Evolutionary conservation across 345 rosid genomes (phyloP), one percentile per base, ranked within the genome.

Genomic region (Dovyalis caffra): DNA sequence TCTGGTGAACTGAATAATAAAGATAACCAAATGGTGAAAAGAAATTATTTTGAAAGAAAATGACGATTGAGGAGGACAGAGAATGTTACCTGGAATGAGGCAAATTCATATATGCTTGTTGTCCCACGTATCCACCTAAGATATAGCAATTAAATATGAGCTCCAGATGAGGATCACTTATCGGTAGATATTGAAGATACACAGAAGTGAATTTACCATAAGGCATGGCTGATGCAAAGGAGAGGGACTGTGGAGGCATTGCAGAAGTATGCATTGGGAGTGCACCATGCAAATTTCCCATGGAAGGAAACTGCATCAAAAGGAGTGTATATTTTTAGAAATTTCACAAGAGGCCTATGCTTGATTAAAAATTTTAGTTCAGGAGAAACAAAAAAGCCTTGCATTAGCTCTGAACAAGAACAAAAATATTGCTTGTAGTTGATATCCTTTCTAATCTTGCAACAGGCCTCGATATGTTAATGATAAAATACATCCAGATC

Each of bases 81-180:
- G 56, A 51, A 77, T 33, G 25, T 74, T 84, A 87, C 93, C 92
- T 76, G 58, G 83, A 81, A 77, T 80, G 76, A 60, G 74, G 82
- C 76, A 73, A 70, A 66, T 74, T 76, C 56, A 71, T 71, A 26
- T 79, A 75, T 69, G 78, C 47, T 81, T 87, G 90, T 71, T 81
- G 86, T 56, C 83, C 89, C 70, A 73, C 61, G 75, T 71, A 84
- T 71, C 83, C 66, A 82, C 86, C 94, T 89, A 80, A 49, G 29
- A 77, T 64, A 11, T 51, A 29, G 65, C 64, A 57, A 75, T 60
- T 51, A 53, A 76, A 74, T 75, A 34, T 76, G 64, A 78, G 18
- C 64, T 57, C 60, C 21, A 26, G 12, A 5, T 28, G 10, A 23
- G 40, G 26, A 51, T 64, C 69, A 21, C 26, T 70, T 6, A 28